These are phyloP conservation scores for Pythium periplocum DNA, from an alignment of 352 stramenopile species.

Conservation along the genomic window DNA sequence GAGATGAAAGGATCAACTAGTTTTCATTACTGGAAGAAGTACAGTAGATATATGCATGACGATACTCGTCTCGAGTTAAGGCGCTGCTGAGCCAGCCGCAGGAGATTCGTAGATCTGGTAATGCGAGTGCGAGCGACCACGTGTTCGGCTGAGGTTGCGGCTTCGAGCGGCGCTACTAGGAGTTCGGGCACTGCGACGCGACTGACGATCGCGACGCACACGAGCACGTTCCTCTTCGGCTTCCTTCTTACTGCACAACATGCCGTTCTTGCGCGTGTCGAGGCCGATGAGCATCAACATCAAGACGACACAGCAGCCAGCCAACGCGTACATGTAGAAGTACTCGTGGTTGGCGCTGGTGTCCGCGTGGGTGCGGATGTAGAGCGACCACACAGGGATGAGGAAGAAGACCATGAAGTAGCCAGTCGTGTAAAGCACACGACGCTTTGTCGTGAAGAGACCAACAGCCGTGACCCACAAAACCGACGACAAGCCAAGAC, in stretches of 20 bases:
- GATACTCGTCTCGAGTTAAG: too few relatives aligned
- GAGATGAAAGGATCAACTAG: too few relatives aligned
- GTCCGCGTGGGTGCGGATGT: constrained; percentile 13
- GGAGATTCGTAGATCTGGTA: constrained; percentile 21
- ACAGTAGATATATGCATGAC: too few relatives aligned
- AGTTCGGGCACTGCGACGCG: constrained; percentile 24
- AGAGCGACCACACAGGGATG: constrained; percentile 31
- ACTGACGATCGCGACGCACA: constrained; percentile 19
- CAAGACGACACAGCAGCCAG: constrained; percentile 14
- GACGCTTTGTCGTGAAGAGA: constrained; percentile 62
- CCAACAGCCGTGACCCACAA: constrained; percentile 70
- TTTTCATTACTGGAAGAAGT: too few relatives aligned
- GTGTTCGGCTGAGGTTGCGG: constrained; percentile 22
- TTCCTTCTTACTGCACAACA: constrained; percentile 27
- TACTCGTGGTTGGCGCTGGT: constrained; percentile 17
- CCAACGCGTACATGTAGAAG: constrained; percentile 26
- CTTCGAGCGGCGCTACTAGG: constrained; percentile 19
- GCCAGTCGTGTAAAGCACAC: constrained; percentile 53
- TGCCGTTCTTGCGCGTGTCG: constrained; percentile 17
- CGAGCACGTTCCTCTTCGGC: constrained; percentile 18
- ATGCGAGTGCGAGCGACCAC: constrained; percentile 18
- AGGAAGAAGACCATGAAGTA: constrained; percentile 79
- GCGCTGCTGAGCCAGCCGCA: constrained; percentile 1
- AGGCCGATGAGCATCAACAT: constrained; percentile 22
- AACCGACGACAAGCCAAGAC: constrained; percentile 64